Base-by-base conservation (phyloP, 441 rosid species). In the Mallotus repandus region DNA sequence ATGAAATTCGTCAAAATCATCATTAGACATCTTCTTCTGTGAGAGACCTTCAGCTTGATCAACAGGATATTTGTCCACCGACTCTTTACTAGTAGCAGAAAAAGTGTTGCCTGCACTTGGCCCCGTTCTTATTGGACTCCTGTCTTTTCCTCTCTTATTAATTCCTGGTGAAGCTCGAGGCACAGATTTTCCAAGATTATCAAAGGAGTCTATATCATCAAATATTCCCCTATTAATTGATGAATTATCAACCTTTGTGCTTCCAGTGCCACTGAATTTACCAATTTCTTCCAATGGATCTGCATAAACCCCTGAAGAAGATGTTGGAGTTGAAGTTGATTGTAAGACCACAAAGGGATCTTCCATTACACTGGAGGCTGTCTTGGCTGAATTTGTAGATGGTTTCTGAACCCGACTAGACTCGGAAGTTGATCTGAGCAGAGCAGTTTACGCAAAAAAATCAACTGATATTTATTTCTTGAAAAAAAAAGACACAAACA, bases 261-360 rank as follows among this genome's bases (percentile, higher is more conserved):
- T 86, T 77, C 86, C 83, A 29, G 86, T 79, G 77, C 84, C 82
- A 73, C 82, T 76, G 10, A 84, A 76, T 77, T 83, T 86, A 78
- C 84, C 81, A 80, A 87, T 77, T 76, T 88, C 91, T 73, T 86
- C 90, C 76, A 83, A 77, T 29, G 90, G 90, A 73, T 91, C 90
- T 8, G 79, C 53, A 71, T 85, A 85, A 76, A 82, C 80, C 74
- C 81, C 89, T 5, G 88, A 76, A 49, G 90, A 71, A 66, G 84
- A 77, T 50, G 71, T 75, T 71, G 81, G 86, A 54, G 68, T 71
- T 74, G 96, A 81, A 50, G 80, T 81, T 79, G 97, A 82, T 76
- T 82, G 90, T 57, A 87, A 74, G 58, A 86, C 87, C 53, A 73
- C 91, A 90, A 93, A 89, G 22, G 97, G 94, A 60, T 93, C 88